These are phyloP conservation scores for Erysimum cheiranthoides DNA, from an alignment of 345 rosid genomes.

Conservation along the genomic window DNA sequence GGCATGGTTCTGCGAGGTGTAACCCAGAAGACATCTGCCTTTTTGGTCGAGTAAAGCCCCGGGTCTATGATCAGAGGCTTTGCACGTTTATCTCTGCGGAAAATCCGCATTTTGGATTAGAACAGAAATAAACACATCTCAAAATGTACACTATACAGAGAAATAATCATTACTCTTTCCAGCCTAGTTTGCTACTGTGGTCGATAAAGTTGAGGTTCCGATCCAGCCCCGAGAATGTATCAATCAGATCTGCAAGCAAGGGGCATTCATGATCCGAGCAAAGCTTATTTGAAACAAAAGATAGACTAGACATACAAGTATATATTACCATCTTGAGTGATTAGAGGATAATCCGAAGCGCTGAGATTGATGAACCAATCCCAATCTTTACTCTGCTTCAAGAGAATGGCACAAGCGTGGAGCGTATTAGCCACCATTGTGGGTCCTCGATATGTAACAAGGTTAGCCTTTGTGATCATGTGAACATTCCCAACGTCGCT, in stretches of 20 bases:
- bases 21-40: constrained; percentile 82
- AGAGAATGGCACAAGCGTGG: constrained; percentile 69
- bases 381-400: constrained; percentile 63
- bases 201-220: constrained; percentile 72
- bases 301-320: neutral
- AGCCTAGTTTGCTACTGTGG: constrained; percentile 78
- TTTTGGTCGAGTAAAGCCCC: constrained; percentile 77
- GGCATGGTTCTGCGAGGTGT: constrained; percentile 81
- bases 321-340: constrained; percentile 69
- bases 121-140: neutral
- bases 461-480: constrained; percentile 83
- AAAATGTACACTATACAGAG: constrained; percentile 11
- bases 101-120: constrained; percentile 2
- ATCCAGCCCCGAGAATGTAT: constrained; percentile 60
- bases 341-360: constrained; percentile 69
- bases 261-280: constrained; percentile 2
- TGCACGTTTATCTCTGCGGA: constrained; percentile 83
- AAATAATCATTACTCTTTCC: constrained; percentile 74
- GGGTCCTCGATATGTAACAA: constrained; percentile 65
- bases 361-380: constrained; percentile 79
- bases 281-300: neutral
- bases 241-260: constrained; percentile 57
- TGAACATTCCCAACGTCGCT: constrained; percentile 72
- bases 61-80: constrained; percentile 98
- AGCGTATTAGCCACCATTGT: constrained; percentile 75